Evolutionary conservation across 768 basidiomycete species (phyloP).

Genomic region (Rhizopogon rudus): DNA sequence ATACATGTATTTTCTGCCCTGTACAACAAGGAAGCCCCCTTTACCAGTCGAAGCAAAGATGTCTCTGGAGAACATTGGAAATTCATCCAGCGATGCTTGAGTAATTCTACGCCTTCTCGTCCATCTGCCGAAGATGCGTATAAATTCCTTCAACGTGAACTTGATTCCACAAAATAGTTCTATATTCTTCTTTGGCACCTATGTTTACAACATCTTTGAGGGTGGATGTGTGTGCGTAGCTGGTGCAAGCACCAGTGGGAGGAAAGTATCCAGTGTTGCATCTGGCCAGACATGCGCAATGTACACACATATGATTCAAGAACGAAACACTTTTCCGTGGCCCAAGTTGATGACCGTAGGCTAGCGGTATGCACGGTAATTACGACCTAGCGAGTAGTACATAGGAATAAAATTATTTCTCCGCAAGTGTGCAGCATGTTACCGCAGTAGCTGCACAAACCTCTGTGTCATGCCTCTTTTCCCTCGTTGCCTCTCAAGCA

Average conservation of each 20-base stretch:
- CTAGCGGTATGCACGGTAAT: too few species aligned
- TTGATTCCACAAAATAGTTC: background rate
- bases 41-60: background rate
- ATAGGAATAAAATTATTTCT: too few species aligned
- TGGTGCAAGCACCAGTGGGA: background rate
- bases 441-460: conserved; percentile 11
- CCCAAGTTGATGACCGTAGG: too few species aligned
- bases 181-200: background rate
- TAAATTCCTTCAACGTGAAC: background rate
- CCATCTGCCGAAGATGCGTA: background rate
- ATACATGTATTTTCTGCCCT: background rate
- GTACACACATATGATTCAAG: too few species aligned
- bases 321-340: too few species aligned
- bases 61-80: background rate
- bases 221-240: background rate
- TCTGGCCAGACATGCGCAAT: too few species aligned
- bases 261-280: too few species aligned
- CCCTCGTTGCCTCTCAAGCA: conserved; percentile 15
- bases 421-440: background rate
- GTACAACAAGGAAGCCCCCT: background rate
- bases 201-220: background rate
- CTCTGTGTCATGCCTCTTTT: conserved; percentile 6
- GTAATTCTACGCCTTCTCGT: background rate
- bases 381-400: too few species aligned
- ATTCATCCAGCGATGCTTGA: background rate